A percentile compares a stretch with the other conserved stretches of the same genome.
Conservation (phyloP, 768 basidiomycete species). For the Amanita rubescens region DNA sequence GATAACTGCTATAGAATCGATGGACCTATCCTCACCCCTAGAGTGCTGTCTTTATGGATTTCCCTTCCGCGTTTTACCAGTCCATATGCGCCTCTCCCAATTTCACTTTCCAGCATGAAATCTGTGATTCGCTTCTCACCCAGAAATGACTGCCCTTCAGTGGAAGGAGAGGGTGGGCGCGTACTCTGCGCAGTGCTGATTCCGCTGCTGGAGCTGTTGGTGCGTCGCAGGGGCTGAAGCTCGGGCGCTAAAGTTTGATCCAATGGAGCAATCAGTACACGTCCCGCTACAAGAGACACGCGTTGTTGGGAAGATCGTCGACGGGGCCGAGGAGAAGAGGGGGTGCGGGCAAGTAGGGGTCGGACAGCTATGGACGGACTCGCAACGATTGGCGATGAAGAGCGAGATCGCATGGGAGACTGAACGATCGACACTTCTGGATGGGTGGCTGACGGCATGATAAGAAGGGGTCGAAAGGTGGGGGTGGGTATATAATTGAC, state of each 20-base stretch:
- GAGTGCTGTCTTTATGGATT: conserved; percentile 60
- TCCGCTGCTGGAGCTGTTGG: conserved; percentile 54
- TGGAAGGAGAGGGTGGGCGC: conserved; percentile 53
- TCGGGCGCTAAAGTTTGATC: conserved; percentile 58
- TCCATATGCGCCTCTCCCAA: conserved; percentile 93
- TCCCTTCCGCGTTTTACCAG: conserved; percentile 88
- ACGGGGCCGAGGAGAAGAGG: conserved; percentile 57
- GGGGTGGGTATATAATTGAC: conserved; percentile 16
- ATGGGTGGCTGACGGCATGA: conserved; percentile 19
- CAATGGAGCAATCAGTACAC: conserved; percentile 69
- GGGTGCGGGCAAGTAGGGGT: conserved; percentile 34
- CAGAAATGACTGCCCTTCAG: conserved; percentile 36
- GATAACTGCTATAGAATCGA: conserved; percentile 12
- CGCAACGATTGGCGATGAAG: conserved; percentile 24
- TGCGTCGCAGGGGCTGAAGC: conserved; percentile 57
- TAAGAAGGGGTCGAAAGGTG: conserved; percentile 18
- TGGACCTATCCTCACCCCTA: conserved; percentile 61
- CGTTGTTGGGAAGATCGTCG: conserved; percentile 79
- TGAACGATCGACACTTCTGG: conserved; percentile 20
- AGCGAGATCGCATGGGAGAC: conserved; percentile 26
- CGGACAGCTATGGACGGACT: conserved; percentile 10
- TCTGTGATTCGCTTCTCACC: conserved; percentile 76
- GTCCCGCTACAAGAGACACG: conserved; percentile 77
- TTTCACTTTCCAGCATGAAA: conserved; percentile 80
- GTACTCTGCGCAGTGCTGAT: conserved; percentile 55